Base-by-base conservation (phyloP, 2,329 filamentous ascomycete genomes). In the Paracorniculantispora psalliotae region DNA sequence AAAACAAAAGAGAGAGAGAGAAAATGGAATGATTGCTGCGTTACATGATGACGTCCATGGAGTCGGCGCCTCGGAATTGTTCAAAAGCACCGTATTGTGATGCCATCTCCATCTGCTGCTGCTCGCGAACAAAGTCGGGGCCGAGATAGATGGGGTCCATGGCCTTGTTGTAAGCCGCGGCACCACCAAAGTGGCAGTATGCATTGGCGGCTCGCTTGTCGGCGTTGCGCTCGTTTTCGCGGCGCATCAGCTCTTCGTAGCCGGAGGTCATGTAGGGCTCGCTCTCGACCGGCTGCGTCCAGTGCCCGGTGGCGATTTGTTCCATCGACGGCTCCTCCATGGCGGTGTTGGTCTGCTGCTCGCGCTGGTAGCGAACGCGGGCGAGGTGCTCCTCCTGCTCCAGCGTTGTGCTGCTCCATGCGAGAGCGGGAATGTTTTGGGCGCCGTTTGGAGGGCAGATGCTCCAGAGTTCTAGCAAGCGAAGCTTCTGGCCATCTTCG, bases 251-350 rank as follows among this genome's bases (percentile, higher is more conserved):
- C 67, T 84, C 79, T 67, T 91, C 88, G 69, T 96, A 96, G 15
- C 92, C 92, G 7, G 85, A 87, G 50, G 83, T 72, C 83, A 96
- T 96, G 73, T 96, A 96, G 0, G 91, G 91, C 72, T 96, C 91
- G 41, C 83, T 84, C 61, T 83, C 79, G 4, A 48, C 72, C 63
- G 67, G 69, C 28, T 69, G 69, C 28, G 76, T 66, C 82, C 84
- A 86, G 54, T 78, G 77, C 26, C 82, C 78, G 61, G 85, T 80
- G 9, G 73, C 71, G 3, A 75, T 75, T 68, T 87, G 83, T 8
- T 80, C 67, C 19, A 78, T 68, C 0, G 78, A 74, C 68, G 86
- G 83, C 10, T 79, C 67, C n/a, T 78, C 67, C 56, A 85, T 72
- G 62, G 81, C 84, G 63, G 19, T 71, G 69, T 61, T 71, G 71